These are phyloP conservation scores for Gillenia trifoliata DNA, from an alignment of 306 rosid genomes.

Conservation along the genomic window DNA sequence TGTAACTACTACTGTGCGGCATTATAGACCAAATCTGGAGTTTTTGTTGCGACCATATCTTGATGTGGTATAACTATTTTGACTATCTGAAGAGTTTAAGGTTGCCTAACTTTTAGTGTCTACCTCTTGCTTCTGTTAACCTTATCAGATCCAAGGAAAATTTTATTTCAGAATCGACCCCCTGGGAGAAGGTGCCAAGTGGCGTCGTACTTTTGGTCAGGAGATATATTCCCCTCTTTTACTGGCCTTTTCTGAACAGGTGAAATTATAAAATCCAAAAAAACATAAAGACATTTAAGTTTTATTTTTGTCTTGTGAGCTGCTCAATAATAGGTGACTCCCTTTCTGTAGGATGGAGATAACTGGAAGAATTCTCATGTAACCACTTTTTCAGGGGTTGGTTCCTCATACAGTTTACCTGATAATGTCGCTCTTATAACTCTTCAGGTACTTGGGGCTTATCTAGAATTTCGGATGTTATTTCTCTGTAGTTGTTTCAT, in stretches of 20 bases:
- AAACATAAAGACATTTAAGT: neutral
- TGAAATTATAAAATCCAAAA: slow-evolving; percentile 10
- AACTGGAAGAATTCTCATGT: slow-evolving; percentile 37
- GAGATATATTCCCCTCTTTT: slow-evolving; percentile 88
- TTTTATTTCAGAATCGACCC: slow-evolving; percentile 78
- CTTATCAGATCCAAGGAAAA: slow-evolving; percentile 71
- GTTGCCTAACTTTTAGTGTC: neutral
- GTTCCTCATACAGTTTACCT: slow-evolving; percentile 42
- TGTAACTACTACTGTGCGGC: neutral
- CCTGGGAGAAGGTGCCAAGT: slow-evolving; percentile 79
- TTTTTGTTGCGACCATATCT: neutral
- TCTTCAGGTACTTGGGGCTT: slow-evolving; percentile 30
- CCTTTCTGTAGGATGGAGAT: slow-evolving; percentile 40
- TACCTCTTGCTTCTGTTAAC: slow-evolving; percentile 10
- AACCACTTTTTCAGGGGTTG: slow-evolving; percentile 33
- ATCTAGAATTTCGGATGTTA: neutral
- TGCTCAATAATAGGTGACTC: slow-evolving; percentile 1
- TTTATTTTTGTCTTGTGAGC: neutral
- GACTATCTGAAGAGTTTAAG: neutral
- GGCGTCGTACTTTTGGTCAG: slow-evolving; percentile 95
- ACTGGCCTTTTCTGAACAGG: slow-evolving; percentile 77
- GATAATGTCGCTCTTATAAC: slow-evolving; percentile 44
- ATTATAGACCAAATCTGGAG: neutral
- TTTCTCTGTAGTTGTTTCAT: neutral
- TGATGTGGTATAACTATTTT: neutral